phyloP scores from a whole-genome alignment of 2,329 filamentous ascomycete species.

The Eurotiales sp. region DNA sequence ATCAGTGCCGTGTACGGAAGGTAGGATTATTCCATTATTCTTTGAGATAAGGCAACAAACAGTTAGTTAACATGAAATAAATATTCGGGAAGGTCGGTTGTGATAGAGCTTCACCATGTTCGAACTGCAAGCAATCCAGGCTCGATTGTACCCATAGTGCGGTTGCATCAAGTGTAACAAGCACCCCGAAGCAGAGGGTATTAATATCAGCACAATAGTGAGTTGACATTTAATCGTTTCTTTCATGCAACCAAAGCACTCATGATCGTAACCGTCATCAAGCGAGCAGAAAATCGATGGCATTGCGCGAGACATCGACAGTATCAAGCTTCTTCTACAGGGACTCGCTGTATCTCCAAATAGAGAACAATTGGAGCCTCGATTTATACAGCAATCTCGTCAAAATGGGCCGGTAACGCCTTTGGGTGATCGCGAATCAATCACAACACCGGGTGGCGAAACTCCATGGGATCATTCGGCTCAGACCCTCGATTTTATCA shows the following conservation, averaged over 20 bases:
- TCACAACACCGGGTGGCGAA: background rate
- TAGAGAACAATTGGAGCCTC: background rate
- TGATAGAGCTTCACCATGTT: slow-evolving; percentile 7
- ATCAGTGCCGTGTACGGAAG: slow-evolving; percentile 10
- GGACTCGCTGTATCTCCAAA: background rate
- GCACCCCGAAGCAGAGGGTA: slow-evolving; percentile 5
- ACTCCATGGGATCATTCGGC: slow-evolving; percentile 1
- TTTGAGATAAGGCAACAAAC: background rate
- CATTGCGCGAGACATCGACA: slow-evolving; percentile 6
- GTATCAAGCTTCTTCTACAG: slow-evolving; percentile 1
- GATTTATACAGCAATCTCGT: background rate
- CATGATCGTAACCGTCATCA: too few species aligned
- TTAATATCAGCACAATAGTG: slow-evolving; percentile 5
- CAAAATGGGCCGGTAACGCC: background rate
- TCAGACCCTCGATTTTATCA: background rate
- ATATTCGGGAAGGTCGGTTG: slow-evolving; percentile 5
- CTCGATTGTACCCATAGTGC: slow-evolving; percentile 1
- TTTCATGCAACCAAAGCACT: too few species aligned
- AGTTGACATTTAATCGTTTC: background rate
- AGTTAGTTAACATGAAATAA: too few species aligned
- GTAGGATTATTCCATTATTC: background rate
- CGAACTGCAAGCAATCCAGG: background rate
- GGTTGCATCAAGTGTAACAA: background rate
- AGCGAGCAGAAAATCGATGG: slow-evolving; percentile 11
- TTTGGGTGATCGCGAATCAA: background rate